These are phyloP conservation scores for Candida patagonica DNA, from an alignment of 805 yeast species.

Conservation along the genomic window DNA sequence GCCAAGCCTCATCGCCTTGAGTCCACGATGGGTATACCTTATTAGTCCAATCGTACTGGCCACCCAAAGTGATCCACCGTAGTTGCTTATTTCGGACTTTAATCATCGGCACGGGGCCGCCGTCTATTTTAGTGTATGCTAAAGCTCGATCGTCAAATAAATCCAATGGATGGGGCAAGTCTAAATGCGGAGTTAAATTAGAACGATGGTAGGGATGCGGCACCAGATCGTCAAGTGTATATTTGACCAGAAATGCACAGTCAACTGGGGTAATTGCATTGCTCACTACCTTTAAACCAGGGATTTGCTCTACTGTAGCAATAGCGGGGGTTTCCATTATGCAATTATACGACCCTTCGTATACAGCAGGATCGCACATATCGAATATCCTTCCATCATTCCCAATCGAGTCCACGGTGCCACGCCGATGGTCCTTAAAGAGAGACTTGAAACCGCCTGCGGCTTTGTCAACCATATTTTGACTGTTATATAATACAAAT, in stretches of 20 bases:
- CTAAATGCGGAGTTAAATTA: conserved; percentile 29
- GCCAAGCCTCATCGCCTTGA: conserved; percentile 25
- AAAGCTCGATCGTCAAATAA: conserved; percentile 17
- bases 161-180: conserved; percentile 24
- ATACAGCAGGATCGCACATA: background rate
- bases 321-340: background rate
- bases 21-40: conserved; percentile 33
- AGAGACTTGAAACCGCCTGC: conserved; percentile 18
- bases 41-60: conserved; percentile 38
- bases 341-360: background rate
- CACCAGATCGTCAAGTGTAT: conserved; percentile 26
- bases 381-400: conserved; percentile 10
- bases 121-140: background rate
- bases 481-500: background rate
- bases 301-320: conserved; percentile 23
- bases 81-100: conserved; percentile 23
- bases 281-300: conserved; percentile 28
- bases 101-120: conserved; percentile 18
- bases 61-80: conserved; percentile 41
- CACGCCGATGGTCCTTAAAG: conserved; percentile 18
- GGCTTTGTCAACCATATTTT: background rate
- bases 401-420: background rate
- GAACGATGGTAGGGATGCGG: conserved; percentile 27
- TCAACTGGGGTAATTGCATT: conserved; percentile 17
- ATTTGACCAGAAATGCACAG: conserved; percentile 25